These are phyloP conservation scores for Athelia psychrophila DNA, from an alignment of 1,284 basidiomycete genomes.

Conservation along the genomic window DNA sequence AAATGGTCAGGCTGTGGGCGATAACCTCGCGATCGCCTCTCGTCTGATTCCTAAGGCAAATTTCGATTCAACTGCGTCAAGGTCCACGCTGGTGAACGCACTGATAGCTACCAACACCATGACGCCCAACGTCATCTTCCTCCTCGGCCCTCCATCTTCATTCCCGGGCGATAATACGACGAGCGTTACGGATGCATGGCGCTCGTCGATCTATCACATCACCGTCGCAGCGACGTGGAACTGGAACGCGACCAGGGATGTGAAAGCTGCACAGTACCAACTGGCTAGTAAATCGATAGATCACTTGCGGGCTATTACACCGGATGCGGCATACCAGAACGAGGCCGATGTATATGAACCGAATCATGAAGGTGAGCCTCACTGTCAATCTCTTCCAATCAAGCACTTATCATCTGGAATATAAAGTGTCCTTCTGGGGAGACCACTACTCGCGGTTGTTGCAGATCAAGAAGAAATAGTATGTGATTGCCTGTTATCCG, in stretches of 20 bases:
- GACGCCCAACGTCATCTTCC: conserved; percentile 17
- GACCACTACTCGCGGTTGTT: conserved; percentile 44
- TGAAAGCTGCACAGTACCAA: conserved; percentile 14
- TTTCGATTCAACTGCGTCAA: conserved; percentile 27
- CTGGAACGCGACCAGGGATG: conserved; percentile 20
- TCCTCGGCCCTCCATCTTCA: conserved; percentile 20
- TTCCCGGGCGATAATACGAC: conserved; percentile 17
- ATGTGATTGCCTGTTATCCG: conserved; percentile 13
- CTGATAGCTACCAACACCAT: conserved; percentile 26
- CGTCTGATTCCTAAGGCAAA: conserved; percentile 37
- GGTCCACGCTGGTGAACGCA: conserved; percentile 31
- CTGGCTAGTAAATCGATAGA: conserved; percentile 15
- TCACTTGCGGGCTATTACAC: conserved; percentile 18
- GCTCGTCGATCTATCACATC: conserved; percentile 20
- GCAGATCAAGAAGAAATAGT: conserved; percentile 56
- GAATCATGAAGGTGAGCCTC: conserved; percentile 40
- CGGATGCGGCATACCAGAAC: conserved; percentile 50
- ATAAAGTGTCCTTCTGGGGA: conserved; percentile 50
- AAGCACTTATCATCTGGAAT: neutral
- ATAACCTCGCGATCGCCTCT: conserved; percentile 37
- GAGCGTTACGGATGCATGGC: conserved; percentile 23
- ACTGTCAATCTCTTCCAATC: neutral
- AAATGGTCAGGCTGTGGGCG: conserved; percentile 34
- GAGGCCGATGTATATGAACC: conserved; percentile 58
- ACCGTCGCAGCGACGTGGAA: conserved; percentile 19